Evolutionary conservation across 257 asterid species (phyloP).

Genomic region (Plectranthus barbatus): DNA sequence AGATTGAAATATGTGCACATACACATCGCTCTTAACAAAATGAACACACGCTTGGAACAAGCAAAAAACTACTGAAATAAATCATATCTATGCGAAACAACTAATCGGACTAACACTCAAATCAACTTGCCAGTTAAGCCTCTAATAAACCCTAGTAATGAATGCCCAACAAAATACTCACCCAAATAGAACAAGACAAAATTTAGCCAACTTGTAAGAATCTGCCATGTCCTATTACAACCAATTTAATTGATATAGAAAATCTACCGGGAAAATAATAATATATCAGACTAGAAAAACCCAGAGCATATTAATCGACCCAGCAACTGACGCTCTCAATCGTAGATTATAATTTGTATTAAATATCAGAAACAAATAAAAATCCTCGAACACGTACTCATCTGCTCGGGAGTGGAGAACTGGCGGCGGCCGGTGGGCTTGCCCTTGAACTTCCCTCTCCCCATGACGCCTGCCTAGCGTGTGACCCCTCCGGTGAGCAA

Average conservation of each 20-base stretch:
- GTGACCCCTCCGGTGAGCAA: background rate
- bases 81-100: background rate
- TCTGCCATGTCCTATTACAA: background rate
- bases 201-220: background rate
- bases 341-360: background rate
- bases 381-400: slow-evolving; percentile 26
- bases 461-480: slow-evolving; percentile 19
- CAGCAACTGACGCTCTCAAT: background rate
- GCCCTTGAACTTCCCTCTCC: slow-evolving; percentile 56
- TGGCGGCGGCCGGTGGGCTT: slow-evolving; percentile 64
- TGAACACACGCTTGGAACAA: background rate
- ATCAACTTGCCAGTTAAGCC: background rate
- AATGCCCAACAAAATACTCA: background rate
- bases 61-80: background rate
- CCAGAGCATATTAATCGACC: background rate
- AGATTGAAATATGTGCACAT: background rate
- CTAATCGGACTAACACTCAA: background rate
- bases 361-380: background rate
- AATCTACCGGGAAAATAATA: background rate
- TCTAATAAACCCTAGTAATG: background rate
- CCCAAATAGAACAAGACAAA: no score
- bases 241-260: background rate
- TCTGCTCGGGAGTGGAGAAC: slow-evolving; percentile 51
- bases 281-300: background rate
- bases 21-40: background rate